Conservation (phyloP, 2,329 filamentous ascomycete genomes). For the Ascocoryne sarcoides region DNA sequence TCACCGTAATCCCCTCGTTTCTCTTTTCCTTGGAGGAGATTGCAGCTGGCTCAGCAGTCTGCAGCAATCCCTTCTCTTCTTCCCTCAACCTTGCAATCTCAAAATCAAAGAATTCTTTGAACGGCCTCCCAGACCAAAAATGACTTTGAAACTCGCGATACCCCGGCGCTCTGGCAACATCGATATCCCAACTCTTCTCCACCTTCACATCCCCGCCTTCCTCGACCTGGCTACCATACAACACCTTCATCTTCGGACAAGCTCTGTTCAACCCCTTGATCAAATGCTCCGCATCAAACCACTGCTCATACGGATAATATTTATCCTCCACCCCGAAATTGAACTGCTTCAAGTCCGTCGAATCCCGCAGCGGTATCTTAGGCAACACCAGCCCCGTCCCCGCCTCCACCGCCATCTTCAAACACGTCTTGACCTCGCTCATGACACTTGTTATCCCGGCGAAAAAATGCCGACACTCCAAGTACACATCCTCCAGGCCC, state of each 20-base stretch:
- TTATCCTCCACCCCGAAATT: slow-evolving; percentile 28
- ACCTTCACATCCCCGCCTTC: slow-evolving; percentile 15
- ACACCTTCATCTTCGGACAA: slow-evolving; percentile 29
- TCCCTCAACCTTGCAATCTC: slow-evolving; percentile 11
- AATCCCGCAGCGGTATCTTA: slow-evolving; percentile 29
- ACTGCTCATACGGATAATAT: slow-evolving; percentile 28
- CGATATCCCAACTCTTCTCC: slow-evolving; percentile 20
- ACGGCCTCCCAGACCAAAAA: slow-evolving; percentile 29
- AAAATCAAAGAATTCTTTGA: slow-evolving; percentile 23
- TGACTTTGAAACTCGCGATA: slow-evolving; percentile 23
- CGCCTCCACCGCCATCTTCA: slow-evolving; percentile 31
- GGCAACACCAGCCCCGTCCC: slow-evolving; percentile 28
- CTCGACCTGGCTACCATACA: slow-evolving; percentile 21
- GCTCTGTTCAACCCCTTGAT: slow-evolving; percentile 16
- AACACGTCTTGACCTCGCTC: too few species aligned
- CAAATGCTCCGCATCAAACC: slow-evolving; percentile 29
- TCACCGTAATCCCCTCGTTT: slow-evolving; percentile 24
- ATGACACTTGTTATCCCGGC: too few species aligned
- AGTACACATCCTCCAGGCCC: too few species aligned
- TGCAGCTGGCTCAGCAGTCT: too few species aligned
- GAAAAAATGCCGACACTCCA: too few species aligned
- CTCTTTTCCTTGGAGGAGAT: slow-evolving; percentile 6
- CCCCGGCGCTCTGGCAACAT: slow-evolving; percentile 18
- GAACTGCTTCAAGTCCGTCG: slow-evolving; percentile 25
- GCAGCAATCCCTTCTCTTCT: slow-evolving; percentile 5